Percentiles rank a stretch among this genome's conserved stretches.
phyloP scores from a whole-genome alignment of 2,329 filamentous ascomycete species.

The Fonsecaea erecta region DNA sequence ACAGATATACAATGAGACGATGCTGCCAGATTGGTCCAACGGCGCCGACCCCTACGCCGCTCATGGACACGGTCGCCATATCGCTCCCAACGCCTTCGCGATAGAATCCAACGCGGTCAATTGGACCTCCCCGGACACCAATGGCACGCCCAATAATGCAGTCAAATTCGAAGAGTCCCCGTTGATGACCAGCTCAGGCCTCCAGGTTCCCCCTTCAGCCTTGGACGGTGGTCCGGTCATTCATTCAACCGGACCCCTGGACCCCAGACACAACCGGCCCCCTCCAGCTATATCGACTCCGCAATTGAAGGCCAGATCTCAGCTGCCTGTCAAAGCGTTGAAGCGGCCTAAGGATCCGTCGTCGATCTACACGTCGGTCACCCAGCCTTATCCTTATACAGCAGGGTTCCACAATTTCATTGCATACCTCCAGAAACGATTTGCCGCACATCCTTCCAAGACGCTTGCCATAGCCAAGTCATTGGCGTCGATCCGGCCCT shows the following conservation, averaged over 20 bases:
- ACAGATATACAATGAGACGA: constrained; percentile 49
- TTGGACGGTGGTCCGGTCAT: constrained; percentile 13
- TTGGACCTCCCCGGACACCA: constrained; percentile 63
- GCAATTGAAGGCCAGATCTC: constrained; percentile 47
- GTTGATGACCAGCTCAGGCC: constrained; percentile 42
- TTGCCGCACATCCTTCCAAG: constrained; percentile 68
- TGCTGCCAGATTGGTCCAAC: constrained; percentile 53
- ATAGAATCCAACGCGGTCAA: constrained; percentile 63
- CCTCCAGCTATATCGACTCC: constrained; percentile 49
- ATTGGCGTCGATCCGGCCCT: constrained; percentile 85
- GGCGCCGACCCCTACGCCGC: constrained; percentile 46
- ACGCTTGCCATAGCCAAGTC: constrained; percentile 83
- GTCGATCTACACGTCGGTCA: constrained; percentile 84
- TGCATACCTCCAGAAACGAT: constrained; percentile 76
- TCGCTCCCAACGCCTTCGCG: constrained; percentile 62
- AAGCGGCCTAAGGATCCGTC: constrained; percentile 73
- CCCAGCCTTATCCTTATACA: constrained; percentile 89
- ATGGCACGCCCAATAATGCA: constrained; percentile 55
- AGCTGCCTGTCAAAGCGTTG: constrained; percentile 35
- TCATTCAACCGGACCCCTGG: constrained; percentile 32
- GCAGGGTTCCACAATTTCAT: constrained; percentile 88
- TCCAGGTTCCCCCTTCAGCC: constrained; percentile 26
- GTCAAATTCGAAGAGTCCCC: constrained; percentile 39
- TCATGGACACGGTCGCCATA: constrained; percentile 37
- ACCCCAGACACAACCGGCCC: constrained; percentile 44